A percentile compares a stretch with the other conserved stretches of the same genome.
Evolutionary conservation across 805 yeast species (phyloP).

Genomic region (Brettanomyces anomalus): DNA sequence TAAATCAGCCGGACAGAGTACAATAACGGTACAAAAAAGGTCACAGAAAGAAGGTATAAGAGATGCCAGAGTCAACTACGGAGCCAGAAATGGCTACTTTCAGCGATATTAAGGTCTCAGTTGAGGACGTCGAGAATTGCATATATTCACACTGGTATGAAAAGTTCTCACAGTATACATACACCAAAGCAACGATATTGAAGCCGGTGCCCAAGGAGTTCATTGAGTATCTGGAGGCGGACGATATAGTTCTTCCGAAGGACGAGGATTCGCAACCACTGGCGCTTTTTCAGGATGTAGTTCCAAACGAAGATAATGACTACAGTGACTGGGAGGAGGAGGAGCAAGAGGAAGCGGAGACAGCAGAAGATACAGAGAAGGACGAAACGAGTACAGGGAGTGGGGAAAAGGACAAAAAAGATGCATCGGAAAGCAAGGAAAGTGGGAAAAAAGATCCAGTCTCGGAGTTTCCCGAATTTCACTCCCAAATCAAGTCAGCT

Average conservation of each 20-base stretch:
- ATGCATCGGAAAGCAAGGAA: conserved; percentile 7
- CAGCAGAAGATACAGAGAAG: background rate
- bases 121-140: conserved; percentile 40
- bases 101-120: conserved; percentile 19
- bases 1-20: no score
- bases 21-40: no score
- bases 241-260: conserved; percentile 57
- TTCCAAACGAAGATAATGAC: conserved; percentile 47
- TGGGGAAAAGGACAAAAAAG: conserved; percentile 5
- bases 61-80: no score
- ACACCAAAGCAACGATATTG: conserved; percentile 43
- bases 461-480: conserved; percentile 48
- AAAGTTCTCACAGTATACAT: conserved; percentile 33
- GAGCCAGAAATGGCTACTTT: conserved; percentile 7
- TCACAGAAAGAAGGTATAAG: no score
- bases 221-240: conserved; percentile 50
- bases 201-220: conserved; percentile 50
- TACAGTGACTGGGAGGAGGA: conserved; percentile 69
- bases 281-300: conserved; percentile 22
- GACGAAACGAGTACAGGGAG: background rate
- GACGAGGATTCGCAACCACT: conserved; percentile 25
- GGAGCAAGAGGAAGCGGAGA: conserved; percentile 46
- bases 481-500: conserved; percentile 35
- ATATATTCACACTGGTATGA: conserved; percentile 54
- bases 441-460: conserved; percentile 30